phyloP scores from a whole-genome alignment of 805 yeast species.

The Candida verbasci region DNA sequence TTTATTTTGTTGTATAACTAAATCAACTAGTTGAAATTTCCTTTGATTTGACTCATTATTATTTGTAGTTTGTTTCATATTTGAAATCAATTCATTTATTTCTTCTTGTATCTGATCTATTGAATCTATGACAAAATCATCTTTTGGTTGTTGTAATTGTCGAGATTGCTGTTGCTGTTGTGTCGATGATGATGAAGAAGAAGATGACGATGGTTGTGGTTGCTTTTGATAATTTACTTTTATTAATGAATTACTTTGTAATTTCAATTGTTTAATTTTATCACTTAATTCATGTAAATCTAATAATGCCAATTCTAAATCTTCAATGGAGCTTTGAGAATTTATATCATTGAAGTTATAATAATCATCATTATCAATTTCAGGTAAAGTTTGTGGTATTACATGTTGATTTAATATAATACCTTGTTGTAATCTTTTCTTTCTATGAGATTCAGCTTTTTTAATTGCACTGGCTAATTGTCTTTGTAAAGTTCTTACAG shows the following conservation, averaged over 20 bases:
- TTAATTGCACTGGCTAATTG: conserved; percentile 29
- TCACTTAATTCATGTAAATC: conserved; percentile 30
- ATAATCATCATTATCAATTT: conserved; percentile 9
- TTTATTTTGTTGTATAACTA: conserved; percentile 7
- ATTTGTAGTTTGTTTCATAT: not conserved
- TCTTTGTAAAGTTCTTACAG: conserved; percentile 34
- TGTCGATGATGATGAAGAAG: not conserved
- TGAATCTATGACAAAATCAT: not conserved
- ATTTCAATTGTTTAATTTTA: conserved; percentile 22
- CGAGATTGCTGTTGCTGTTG: not conserved
- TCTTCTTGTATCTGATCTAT: conserved; percentile 1
- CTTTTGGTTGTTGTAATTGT: not conserved
- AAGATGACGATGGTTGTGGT: not conserved
- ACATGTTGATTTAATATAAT: conserved; percentile 5
- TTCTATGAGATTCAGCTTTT: conserved; percentile 17
- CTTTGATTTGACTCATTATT: not conserved
- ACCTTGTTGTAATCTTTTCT: conserved; percentile 8
- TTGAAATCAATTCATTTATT: not conserved
- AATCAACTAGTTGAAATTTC: conserved; percentile 7
- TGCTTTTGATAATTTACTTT: conserved; percentile 4
- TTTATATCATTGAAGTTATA: conserved; percentile 12
- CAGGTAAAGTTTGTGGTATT: conserved; percentile 8
- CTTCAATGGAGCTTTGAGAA: conserved; percentile 17
- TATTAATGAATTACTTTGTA: conserved; percentile 5
- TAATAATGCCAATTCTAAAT: conserved; percentile 23